phyloP scores from a whole-genome alignment of 768 basidiomycete species.

The Boletus rubescentipes region DNA sequence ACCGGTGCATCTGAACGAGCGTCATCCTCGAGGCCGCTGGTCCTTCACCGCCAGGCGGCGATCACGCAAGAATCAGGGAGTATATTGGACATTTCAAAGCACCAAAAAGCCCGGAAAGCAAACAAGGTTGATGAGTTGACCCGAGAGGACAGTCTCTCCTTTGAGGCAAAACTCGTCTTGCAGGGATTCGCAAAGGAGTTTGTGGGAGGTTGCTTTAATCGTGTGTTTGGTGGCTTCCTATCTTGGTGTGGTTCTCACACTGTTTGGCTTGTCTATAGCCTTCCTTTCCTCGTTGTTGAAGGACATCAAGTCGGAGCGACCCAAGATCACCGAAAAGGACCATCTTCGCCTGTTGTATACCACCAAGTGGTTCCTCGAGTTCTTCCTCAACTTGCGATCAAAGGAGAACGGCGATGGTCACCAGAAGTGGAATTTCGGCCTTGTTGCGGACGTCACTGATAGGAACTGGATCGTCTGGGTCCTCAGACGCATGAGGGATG shows the following conservation, averaged over 20 bases:
- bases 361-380: conserved; percentile 89
- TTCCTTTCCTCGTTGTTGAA: conserved; percentile 84
- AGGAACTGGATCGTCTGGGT: conserved; percentile 90
- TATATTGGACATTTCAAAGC: conserved; percentile 71
- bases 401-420: conserved; percentile 34
- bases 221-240: conserved; percentile 46
- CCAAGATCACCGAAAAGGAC: conserved; percentile 94
- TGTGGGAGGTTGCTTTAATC: conserved; percentile 83
- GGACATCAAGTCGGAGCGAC: conserved; percentile 90
- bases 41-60: conserved; percentile 86
- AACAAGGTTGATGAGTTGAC: conserved; percentile 66
- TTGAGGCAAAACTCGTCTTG: conserved; percentile 63
- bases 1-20: conserved; percentile 20
- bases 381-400: conserved; percentile 62
- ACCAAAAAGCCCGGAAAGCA: conserved; percentile 56
- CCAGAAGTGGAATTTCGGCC: conserved; percentile 60
- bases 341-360: conserved; percentile 86
- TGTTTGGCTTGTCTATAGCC: conserved; percentile 44
- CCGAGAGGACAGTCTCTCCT: conserved; percentile 62
- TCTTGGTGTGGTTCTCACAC: conserved; percentile 17
- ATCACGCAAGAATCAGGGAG: conserved; percentile 64
- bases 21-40: conserved; percentile 50
- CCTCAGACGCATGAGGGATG: conserved; percentile 81
- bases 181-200: conserved; percentile 72
- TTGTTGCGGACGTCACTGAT: conserved; percentile 85